Conservation (phyloP, 169 alveolate species). For the Fabrea salina region DNA sequence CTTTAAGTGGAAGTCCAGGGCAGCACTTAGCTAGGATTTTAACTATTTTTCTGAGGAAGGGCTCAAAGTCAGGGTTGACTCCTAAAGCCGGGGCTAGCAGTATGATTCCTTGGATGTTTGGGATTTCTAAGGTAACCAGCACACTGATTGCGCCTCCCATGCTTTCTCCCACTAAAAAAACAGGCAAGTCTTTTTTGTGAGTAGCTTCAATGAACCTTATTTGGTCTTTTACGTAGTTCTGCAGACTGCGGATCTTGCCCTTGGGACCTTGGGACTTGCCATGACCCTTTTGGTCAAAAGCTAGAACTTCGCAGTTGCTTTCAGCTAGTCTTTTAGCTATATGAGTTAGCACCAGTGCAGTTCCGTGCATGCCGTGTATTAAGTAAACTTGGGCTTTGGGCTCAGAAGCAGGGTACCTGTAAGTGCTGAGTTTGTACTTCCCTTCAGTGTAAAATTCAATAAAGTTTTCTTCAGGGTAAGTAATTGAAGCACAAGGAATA, state of each 20-base stretch:
- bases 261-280: conserved; percentile 47
- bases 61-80: background rate
- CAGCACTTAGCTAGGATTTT: background rate
- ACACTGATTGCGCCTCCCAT: conserved; percentile 27
- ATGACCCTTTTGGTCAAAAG: conserved; percentile 49
- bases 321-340: conserved; percentile 46
- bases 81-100: conserved; percentile 31
- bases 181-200: conserved; percentile 8
- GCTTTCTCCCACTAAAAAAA: conserved; percentile 11
- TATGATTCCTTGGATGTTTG: conserved; percentile 13
- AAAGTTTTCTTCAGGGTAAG: conserved; percentile 11
- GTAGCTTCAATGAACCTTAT: conserved; percentile 2
- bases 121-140: background rate
- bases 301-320: conserved; percentile 46
- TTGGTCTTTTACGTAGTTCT: conserved; percentile 32
- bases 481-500: background rate
- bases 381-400: conserved; percentile 41
- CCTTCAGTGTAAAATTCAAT: background rate
- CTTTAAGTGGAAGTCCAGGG: background rate
- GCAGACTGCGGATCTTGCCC: conserved; percentile 24
- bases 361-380: conserved; percentile 52
- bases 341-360: conserved; percentile 30
- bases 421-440: conserved; percentile 4
- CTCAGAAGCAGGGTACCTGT: background rate
- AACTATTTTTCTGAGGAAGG: background rate